Conservation (phyloP, 1,284 basidiomycete genomes). For the Fomitopsis betulina region DNA sequence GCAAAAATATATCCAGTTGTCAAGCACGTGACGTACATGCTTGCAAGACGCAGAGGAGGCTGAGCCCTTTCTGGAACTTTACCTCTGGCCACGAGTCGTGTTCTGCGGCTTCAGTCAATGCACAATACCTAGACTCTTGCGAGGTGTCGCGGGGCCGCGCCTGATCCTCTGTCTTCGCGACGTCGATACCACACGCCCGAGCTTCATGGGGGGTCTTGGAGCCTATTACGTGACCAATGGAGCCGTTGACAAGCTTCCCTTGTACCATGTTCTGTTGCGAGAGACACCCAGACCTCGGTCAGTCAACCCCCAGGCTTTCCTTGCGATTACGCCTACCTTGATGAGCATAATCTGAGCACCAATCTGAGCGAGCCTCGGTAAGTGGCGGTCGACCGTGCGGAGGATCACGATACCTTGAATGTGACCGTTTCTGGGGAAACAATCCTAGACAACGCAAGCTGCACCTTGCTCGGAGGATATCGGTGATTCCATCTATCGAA, state of each 20-base stretch:
- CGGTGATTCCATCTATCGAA: constrained; percentile 16
- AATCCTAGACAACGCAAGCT: constrained; percentile 23
- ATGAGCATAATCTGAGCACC: constrained; percentile 78
- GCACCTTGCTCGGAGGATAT: constrained; percentile 18
- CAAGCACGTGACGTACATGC: constrained; percentile 34
- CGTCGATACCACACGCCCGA: constrained; percentile 33
- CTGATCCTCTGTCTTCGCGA: constrained; percentile 22
- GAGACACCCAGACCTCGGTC: too few relatives aligned
- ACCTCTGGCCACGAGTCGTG: constrained; percentile 48
- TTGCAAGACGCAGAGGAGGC: constrained; percentile 43
- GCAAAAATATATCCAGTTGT: too few relatives aligned
- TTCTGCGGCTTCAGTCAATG: neutral
- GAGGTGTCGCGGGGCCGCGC: neutral
- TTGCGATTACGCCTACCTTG: constrained; percentile 37
- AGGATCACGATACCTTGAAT: constrained; percentile 23
- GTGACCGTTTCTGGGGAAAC: constrained; percentile 27
- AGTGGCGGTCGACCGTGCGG: neutral
- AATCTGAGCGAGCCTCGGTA: constrained; percentile 17
- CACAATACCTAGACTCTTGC: constrained; percentile 8
- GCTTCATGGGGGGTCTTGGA: constrained; percentile 53
- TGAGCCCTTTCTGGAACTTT: constrained; percentile 41
- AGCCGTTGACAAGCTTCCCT: constrained; percentile 82
- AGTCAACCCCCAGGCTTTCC: neutral
- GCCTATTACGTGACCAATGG: constrained; percentile 75
- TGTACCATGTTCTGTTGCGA: constrained; percentile 11